Evolutionary conservation across 2,329 filamentous ascomycete species (phyloP).

Genomic region (Scytalidium sp.): DNA sequence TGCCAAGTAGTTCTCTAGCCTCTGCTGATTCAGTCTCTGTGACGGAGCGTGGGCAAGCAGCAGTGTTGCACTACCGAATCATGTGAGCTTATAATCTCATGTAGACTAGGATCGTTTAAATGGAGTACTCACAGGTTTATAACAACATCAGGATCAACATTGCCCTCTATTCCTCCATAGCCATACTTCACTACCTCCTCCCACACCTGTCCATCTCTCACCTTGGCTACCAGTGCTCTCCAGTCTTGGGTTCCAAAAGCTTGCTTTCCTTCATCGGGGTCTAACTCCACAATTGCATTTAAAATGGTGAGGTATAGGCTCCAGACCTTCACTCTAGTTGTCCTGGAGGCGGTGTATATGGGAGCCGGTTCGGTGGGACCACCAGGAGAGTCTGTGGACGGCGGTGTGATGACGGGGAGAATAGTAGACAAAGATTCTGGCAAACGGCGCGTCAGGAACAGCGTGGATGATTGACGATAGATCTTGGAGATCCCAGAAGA

Average conservation of each 20-base stretch:
- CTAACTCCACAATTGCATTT: conserved; percentile 86
- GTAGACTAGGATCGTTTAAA: conserved; percentile 4
- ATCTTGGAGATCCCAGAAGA: conserved; percentile 79
- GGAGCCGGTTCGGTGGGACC: conserved; percentile 50
- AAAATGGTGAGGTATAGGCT: conserved; percentile 92
- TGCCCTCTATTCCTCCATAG: conserved; percentile 83
- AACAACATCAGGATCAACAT: conserved; percentile 92
- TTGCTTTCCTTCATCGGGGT: conserved; percentile 84
- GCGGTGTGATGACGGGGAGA: conserved; percentile 72
- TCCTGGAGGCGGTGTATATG: conserved; percentile 74
- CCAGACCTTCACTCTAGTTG: conserved; percentile 92
- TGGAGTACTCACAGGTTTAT: conserved; percentile 67
- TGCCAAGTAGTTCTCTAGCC: conserved; percentile 85
- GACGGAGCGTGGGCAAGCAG: conserved; percentile 85
- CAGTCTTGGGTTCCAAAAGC: conserved; percentile 84
- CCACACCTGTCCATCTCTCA: conserved; percentile 90
- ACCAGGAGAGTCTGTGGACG: conserved; percentile 26
- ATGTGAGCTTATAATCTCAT: conserved; percentile 17
- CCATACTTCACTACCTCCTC: conserved; percentile 85
- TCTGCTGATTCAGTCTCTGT: conserved; percentile 80
- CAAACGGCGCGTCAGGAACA: conserved; percentile 91
- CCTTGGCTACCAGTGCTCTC: conserved; percentile 77
- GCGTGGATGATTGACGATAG: conserved; percentile 89
- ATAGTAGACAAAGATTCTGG: conserved; percentile 86
- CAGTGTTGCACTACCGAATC: conserved; percentile 68